A percentile compares a stretch with the other conserved stretches of the same genome.
Evolutionary conservation across 2,329 filamentous ascomycete species (phyloP).

Genomic region (Fusarium avenaceum): DNA sequence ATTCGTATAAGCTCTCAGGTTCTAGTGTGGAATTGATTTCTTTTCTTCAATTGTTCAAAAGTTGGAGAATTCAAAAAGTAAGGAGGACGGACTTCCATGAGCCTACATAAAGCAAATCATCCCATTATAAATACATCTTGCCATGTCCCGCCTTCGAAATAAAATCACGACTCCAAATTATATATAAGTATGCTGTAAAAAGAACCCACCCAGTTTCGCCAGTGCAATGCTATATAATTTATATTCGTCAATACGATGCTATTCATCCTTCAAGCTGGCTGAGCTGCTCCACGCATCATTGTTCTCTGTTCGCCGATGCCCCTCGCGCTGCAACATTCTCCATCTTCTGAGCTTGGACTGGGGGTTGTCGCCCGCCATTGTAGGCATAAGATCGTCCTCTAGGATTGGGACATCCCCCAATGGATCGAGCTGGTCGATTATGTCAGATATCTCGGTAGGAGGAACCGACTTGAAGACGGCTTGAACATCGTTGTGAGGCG

Average conservation of each 20-base stretch:
- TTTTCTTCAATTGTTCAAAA: neutral
- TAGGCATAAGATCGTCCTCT: constrained; percentile 52
- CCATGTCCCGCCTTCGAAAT: neutral
- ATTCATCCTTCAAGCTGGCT: constrained; percentile 32
- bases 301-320: constrained; percentile 26
- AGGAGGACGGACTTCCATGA: neutral
- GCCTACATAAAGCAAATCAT: neutral
- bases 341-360: constrained; percentile 41
- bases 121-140: constrained; percentile 4
- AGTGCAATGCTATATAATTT: constrained; percentile 22
- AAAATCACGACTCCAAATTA: neutral
- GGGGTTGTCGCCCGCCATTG: constrained; percentile 47
- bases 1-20: too few species aligned
- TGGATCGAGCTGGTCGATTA: constrained; percentile 54
- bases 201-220: constrained; percentile 33
- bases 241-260: constrained; percentile 1
- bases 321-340: constrained; percentile 43
- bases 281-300: constrained; percentile 32
- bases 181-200: constrained; percentile 4
- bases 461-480: constrained; percentile 72
- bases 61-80: neutral
- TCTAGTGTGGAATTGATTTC: too few species aligned
- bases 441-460: constrained; percentile 58
- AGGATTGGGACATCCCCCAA: constrained; percentile 53
- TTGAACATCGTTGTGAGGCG: constrained; percentile 72